Conservation (phyloP, 2,329 filamentous ascomycete species). For the Orbilia ellipsospora region DNA sequence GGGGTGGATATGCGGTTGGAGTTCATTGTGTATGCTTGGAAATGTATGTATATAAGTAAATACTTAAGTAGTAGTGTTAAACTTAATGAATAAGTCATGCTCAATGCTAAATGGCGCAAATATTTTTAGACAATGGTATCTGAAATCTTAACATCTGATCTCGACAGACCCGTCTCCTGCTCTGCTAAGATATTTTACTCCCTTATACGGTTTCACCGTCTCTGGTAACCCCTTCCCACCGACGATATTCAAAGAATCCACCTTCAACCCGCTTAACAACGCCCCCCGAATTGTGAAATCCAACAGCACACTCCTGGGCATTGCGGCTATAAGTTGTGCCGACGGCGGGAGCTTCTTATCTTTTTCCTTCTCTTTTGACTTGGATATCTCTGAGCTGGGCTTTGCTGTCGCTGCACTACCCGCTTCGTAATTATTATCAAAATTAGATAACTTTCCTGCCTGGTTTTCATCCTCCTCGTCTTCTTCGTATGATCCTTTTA, state of each 20-base stretch:
- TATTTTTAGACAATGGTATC: neutral
- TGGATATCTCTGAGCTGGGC: conserved; percentile 52
- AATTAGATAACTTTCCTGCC: conserved; percentile 61
- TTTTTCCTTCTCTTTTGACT: conserved; percentile 60
- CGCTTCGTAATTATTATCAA: conserved; percentile 55
- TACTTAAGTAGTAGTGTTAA: too few relatives aligned
- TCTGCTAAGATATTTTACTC: conserved; percentile 90
- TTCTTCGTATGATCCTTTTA: conserved; percentile 60
- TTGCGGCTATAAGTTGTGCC: conserved; percentile 78
- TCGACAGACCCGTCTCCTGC: conserved; percentile 63
- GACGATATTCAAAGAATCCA: conserved; percentile 76
- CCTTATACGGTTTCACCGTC: conserved; percentile 93
- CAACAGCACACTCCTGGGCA: conserved; percentile 81
- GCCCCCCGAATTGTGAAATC: conserved; percentile 78
- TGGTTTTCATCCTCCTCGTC: conserved; percentile 65
- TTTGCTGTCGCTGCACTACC: conserved; percentile 13
- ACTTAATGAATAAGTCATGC: too few relatives aligned
- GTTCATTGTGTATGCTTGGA: neutral
- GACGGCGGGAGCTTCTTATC: conserved; percentile 60
- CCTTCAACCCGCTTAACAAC: conserved; percentile 74
- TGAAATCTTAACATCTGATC: conserved; percentile 62
- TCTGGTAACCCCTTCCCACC: conserved; percentile 86
- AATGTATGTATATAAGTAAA: too few relatives aligned
- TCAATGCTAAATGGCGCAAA: neutral
- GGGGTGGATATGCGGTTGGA: neutral